These are phyloP conservation scores for Plasmodium vinckei DNA, from an alignment of 169 alveolate genomes.

Conservation along the genomic window DNA sequence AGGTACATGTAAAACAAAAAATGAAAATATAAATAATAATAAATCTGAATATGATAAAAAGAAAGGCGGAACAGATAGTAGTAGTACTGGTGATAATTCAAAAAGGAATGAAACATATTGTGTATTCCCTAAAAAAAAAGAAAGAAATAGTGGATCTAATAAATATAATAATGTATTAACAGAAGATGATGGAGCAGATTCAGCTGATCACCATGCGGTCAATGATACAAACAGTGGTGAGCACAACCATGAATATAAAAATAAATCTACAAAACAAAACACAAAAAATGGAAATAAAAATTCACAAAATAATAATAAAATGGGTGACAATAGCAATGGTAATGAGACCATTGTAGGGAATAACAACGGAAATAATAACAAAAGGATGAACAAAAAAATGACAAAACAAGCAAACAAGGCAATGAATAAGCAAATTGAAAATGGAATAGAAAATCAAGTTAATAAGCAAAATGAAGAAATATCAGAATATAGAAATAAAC, in stretches of 20 bases:
- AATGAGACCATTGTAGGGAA: not conserved
- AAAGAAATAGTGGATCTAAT: not conserved
- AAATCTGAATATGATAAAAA: constrained; percentile 43
- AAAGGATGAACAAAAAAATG: constrained; percentile 1
- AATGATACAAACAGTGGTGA: constrained; percentile 31
- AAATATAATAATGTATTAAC: constrained; percentile 33
- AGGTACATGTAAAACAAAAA: constrained; percentile 56
- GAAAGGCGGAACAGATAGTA: constrained; percentile 7
- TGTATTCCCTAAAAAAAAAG: constrained; percentile 52
- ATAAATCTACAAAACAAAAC: not conserved
- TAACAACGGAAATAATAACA: not conserved
- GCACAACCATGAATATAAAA: constrained; percentile 15
- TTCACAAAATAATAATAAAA: not conserved
- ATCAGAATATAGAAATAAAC: no score
- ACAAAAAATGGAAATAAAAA: not conserved
- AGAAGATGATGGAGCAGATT: constrained; percentile 27
- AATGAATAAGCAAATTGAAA: no score
- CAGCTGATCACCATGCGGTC: constrained; percentile 13
- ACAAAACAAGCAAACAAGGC: not conserved
- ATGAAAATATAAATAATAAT: constrained; percentile 32
- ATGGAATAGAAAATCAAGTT: not conserved
- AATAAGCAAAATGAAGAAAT: not conserved
- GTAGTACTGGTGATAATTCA: not conserved
- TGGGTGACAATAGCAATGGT: no score
- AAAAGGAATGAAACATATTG: constrained; percentile 47